Base-by-base conservation (phyloP, 169 alveolate genomes). In the Eimeria maxima region DNA sequence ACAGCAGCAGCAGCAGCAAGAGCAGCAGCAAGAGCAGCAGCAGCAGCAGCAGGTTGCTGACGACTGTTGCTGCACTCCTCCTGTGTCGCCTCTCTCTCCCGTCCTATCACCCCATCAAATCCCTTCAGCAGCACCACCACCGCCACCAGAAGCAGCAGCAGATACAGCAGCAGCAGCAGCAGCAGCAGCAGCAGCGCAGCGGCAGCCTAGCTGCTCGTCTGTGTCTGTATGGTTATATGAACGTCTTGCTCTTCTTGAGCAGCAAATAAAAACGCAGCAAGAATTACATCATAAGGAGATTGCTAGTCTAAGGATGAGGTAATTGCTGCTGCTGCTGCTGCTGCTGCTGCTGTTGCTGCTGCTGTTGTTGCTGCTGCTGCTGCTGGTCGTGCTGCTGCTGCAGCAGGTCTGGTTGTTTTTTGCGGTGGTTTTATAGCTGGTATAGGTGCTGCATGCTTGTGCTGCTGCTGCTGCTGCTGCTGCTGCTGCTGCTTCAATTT, bases 151-250 rank as follows among this genome's bases (percentile, higher is more conserved):
- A 42, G 67, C 88, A 42, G 33, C 57, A 45, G 65, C 57, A 78
- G 65, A 2, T 5, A 65, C 88, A 18, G 88, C 88, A 16, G 67
- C 57, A 50, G 57, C 57, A 50, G 57, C 57, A 50, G 57, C 57
- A 50, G 57, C 5, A 50, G 57, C 57, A 50, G 57, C 57, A 11
- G 57, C 18, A 11, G 11, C 44, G 88, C 88, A 78, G 57, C 67
- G 88, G 65, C 88, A 78, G 88, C 88, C 8, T 2, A 45, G 65
- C 88, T 38, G 88, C 14, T 78, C 88, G 4, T 13, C 88, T 78
- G 88, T 78, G 38, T 78, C 88, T n/a, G 88, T 78, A 6, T 78
- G 88, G 88, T 65, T 78, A 65, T 78, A 44, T 38, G 88, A 78
- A 45, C 88, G 88, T 22, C 88, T 78, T 5, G 88, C 88, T 27